phyloP scores from a whole-genome alignment of 2,329 filamentous ascomycete species.

The Fusarium secorum region DNA sequence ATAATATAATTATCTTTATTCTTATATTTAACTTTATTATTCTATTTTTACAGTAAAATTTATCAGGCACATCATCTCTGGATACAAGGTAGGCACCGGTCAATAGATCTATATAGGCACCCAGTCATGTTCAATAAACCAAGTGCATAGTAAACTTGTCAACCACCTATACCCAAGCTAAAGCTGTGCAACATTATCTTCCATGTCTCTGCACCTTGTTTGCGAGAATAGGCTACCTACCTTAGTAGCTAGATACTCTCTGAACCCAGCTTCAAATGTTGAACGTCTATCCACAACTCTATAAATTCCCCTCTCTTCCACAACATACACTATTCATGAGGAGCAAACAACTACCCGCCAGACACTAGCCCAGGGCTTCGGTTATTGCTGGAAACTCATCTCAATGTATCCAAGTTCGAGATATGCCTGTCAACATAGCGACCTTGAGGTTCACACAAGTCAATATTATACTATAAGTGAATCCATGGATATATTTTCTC shows the following conservation, averaged over 20 bases:
- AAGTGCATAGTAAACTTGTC: background rate
- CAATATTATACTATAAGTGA: background rate
- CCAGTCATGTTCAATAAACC: background rate
- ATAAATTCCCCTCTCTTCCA: background rate
- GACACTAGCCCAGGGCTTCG: background rate
- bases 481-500: background rate
- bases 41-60: too few relatives aligned
- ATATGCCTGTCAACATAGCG: background rate
- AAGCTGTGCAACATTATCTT: background rate
- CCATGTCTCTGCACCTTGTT: background rate
- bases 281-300: background rate
- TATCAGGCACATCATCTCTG: too few relatives aligned
- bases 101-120: background rate
- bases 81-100: accelerated
- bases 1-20: too few relatives aligned
- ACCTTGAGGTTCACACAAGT: background rate
- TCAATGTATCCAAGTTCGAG: background rate
- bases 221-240: background rate
- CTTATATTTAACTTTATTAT: too few relatives aligned
- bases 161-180: background rate
- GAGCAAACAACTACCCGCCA: background rate
- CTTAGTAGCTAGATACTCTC: background rate
- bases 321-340: background rate
- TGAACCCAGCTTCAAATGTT: background rate
- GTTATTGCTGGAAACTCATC: background rate